phyloP scores from a whole-genome alignment of 192 early-diverging fungal species.

The Coemansia sp. region DNA sequence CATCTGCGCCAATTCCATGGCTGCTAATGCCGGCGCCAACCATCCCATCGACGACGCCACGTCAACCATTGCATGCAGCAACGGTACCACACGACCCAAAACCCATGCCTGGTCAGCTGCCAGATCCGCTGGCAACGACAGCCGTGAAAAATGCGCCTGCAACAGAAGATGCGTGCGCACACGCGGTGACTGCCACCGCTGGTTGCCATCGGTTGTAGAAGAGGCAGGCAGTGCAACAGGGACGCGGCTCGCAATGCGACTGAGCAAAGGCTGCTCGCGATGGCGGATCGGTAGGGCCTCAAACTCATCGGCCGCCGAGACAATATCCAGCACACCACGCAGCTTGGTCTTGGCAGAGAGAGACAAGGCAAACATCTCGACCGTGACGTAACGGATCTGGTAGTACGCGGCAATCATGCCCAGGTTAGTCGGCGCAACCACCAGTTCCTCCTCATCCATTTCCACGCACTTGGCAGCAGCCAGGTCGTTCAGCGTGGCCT shows the following conservation, averaged over 20 bases:
- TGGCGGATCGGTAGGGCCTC: slow-evolving; percentile 90
- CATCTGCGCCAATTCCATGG: slow-evolving; percentile 99
- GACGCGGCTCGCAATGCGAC: slow-evolving; percentile 76
- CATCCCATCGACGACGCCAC: slow-evolving; percentile 91
- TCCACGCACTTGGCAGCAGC: slow-evolving; percentile 76
- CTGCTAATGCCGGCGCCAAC: slow-evolving; percentile 82
- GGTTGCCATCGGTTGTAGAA: background rate
- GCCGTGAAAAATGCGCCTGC: slow-evolving; percentile 93
- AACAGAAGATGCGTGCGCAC: slow-evolving; percentile 91
- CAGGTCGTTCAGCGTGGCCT: slow-evolving; percentile 85
- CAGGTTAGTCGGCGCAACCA: slow-evolving; percentile 77
- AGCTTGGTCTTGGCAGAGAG: slow-evolving; percentile 85
- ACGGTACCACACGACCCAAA: slow-evolving; percentile 66
- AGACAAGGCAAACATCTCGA: slow-evolving; percentile 91
- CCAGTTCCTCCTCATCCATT: slow-evolving; percentile 28
- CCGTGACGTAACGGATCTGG: slow-evolving; percentile 90
- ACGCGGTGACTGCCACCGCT: slow-evolving; percentile 83
- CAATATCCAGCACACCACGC: slow-evolving; percentile 88
- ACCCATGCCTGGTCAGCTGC: slow-evolving; percentile 85
- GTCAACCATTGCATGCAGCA: slow-evolving; percentile 93
- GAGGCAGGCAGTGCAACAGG: slow-evolving; percentile 57
- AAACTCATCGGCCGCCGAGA: slow-evolving; percentile 92
- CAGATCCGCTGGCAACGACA: slow-evolving; percentile 87
- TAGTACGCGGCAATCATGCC: slow-evolving; percentile 99
- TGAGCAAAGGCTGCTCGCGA: slow-evolving; percentile 82